Percentiles rank a stretch among this genome's conserved stretches.
Conservation (phyloP, 2,329 filamentous ascomycete genomes). For the Calonectria naviculata region DNA sequence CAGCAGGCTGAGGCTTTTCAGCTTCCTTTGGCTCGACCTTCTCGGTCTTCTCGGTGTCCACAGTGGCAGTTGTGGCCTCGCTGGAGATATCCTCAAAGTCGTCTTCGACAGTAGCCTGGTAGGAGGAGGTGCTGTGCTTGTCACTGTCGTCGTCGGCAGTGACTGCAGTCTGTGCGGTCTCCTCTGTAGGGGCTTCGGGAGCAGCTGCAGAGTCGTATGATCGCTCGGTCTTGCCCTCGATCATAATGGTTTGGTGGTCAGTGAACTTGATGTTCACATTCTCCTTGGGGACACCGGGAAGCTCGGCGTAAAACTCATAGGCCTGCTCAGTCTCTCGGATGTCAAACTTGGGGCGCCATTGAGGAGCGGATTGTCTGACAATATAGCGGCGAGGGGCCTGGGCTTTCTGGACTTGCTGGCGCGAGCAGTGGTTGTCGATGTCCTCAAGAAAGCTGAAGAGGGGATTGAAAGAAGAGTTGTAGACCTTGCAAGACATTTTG, state of each 20-base stretch:
- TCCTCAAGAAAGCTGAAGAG: conserved; percentile 74
- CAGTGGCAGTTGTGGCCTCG: conserved; percentile 39
- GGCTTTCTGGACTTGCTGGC: conserved; percentile 45
- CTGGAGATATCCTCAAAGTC: conserved; percentile 52
- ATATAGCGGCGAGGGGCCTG: conserved; percentile 36
- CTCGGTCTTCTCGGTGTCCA: neutral
- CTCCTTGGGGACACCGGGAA: conserved; percentile 80
- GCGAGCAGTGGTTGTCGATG: conserved; percentile 65
- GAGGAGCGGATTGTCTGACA: conserved; percentile 46
- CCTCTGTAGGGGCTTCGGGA: conserved; percentile 59
- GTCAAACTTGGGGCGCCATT: conserved; percentile 83
- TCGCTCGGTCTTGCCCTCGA: conserved; percentile 77
- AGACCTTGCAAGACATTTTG: conserved; percentile 63
- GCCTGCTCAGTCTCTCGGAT: conserved; percentile 74
- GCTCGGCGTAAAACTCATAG: conserved; percentile 84
- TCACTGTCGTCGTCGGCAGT: conserved; percentile 68
- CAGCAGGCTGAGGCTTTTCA: neutral
- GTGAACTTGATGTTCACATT: conserved; percentile 83
- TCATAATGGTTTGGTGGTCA: conserved; percentile 77
- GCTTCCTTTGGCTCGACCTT: neutral
- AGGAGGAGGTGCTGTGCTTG: conserved; percentile 45
- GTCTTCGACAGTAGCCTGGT: conserved; percentile 75
- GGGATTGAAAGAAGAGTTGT: conserved; percentile 67
- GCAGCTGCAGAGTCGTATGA: conserved; percentile 66
- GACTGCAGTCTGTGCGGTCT: conserved; percentile 65